Evolutionary conservation across 2,329 filamentous ascomycete genomes (phyloP).

Genomic region (Hymenotorrendiella dingleyae): DNA sequence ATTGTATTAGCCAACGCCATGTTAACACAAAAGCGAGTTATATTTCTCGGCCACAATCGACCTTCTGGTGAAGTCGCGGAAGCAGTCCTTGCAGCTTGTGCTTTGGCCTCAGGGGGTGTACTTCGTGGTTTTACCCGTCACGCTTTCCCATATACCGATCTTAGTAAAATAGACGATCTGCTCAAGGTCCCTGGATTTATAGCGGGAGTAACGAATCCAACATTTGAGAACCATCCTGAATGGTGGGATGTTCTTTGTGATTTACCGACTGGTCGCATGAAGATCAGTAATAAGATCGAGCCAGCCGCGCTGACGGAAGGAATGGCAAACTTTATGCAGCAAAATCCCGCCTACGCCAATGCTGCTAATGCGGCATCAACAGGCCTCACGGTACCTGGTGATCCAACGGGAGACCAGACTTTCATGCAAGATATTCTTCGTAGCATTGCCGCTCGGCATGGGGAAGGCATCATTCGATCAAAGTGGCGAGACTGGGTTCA

Average conservation of each 20-base stretch:
- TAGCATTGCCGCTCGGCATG: slow-evolving; percentile 79
- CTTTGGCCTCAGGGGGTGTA: slow-evolving; percentile 86
- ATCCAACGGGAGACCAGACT: slow-evolving; percentile 77
- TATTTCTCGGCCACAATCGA: slow-evolving; percentile 92
- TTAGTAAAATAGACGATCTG: slow-evolving; percentile 95
- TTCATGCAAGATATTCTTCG: slow-evolving; percentile 85
- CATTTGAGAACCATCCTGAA: slow-evolving; percentile 88
- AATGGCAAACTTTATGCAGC: slow-evolving; percentile 79
- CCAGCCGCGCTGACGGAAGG: slow-evolving; percentile 77
- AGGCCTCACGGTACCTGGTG: slow-evolving; percentile 35
- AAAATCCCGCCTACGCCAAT: slow-evolving; percentile 53
- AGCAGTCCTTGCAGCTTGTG: slow-evolving; percentile 95
- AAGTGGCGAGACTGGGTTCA: slow-evolving; percentile 95
- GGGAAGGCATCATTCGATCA: slow-evolving; percentile 81
- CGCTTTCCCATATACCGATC: slow-evolving; percentile 95
- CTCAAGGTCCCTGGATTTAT: slow-evolving; percentile 96
- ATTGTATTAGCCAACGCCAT: slow-evolving; percentile 93
- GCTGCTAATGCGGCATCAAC: slow-evolving; percentile 38
- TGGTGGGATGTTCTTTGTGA: slow-evolving; percentile 99
- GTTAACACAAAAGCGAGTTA: slow-evolving; percentile 90
- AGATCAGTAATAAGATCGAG: slow-evolving; percentile 87
- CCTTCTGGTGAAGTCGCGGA: slow-evolving; percentile 95
- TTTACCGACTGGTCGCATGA: slow-evolving; percentile 83
- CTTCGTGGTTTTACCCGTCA: slow-evolving; percentile 90
- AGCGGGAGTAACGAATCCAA: slow-evolving; percentile 94